Evolutionary conservation across 2,329 filamentous ascomycete genomes (phyloP), one percentile per base, ranked within the genome.

Genomic region (Curvularia sp.): DNA sequence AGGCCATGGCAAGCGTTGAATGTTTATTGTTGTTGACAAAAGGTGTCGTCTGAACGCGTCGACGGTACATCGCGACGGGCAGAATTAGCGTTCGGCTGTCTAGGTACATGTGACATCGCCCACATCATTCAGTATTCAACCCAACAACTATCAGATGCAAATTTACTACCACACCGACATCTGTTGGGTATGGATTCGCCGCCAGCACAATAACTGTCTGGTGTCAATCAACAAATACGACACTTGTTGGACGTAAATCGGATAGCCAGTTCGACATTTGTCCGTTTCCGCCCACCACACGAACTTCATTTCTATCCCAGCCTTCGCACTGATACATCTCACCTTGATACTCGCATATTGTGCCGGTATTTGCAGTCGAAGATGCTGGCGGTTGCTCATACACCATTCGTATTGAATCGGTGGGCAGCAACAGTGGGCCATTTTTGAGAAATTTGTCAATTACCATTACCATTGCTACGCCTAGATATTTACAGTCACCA

Each of bases 1-100:
- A 70, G 8, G 65, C 66, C 68, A 70, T 70, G 39, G 35, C 41
- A 49, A 33, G 31, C 42, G 35, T 47, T 41, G 30, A 59, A 42
- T 42, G 15, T 39, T 46, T 61, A 54, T 53, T 48, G 59, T 60
- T 60, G 55, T 58, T 31, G 41, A 54, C 39, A n/a, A 18, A 39
- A 49, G 39, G 39, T 46, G 49, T 53, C 47, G 31, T 56, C 30
- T 30, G 15, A 33, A 55, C 56, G 56, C 56, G 56, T 58, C 66
- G 46, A 42, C 48, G 38, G 41, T 51, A 44, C 18, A 41, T 58
- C 63, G 61, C 65, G 61, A 65, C 59, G 64, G 49, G 18, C 49
- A 24, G 33, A 28, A 35, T 58, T 61, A 64, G 63, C 63, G 63
- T 51, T 53, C 30, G 53, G 48, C 38, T 24, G 24, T 57, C 35